A percentile compares a stretch with the other conserved stretches of the same genome.
Evolutionary conservation across 768 basidiomycete genomes (phyloP).

Genomic region (Kwoniella dendrophila): DNA sequence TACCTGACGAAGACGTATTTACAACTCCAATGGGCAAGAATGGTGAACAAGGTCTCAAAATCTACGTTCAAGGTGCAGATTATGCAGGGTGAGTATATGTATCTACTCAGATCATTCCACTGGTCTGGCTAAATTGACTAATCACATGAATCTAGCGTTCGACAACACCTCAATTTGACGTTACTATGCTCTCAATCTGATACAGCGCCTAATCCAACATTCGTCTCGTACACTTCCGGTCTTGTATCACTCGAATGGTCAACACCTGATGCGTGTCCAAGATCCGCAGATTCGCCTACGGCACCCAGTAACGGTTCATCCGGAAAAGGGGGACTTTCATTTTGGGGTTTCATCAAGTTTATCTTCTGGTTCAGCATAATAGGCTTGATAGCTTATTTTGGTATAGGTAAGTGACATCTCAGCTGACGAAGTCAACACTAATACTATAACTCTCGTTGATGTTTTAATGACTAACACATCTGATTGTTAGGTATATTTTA

Average conservation of each 20-base stretch:
- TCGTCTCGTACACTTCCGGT: constrained; percentile 48
- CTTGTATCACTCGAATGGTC: constrained; percentile 49
- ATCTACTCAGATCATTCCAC: neutral
- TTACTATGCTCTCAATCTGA: constrained; percentile 43
- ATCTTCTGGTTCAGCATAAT: constrained; percentile 49
- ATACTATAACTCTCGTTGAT: neutral
- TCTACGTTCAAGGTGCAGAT: constrained; percentile 48
- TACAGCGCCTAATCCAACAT: constrained; percentile 32
- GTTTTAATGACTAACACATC: neutral
- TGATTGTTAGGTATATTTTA: constrained; percentile 52
- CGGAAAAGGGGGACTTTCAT: constrained; percentile 27
- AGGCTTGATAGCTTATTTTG: constrained; percentile 47
- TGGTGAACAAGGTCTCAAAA: constrained; percentile 44
- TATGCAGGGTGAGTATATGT: constrained; percentile 51
- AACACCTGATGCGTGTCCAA: constrained; percentile 51
- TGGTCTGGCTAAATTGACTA: neutral
- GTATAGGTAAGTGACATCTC: constrained; percentile 41
- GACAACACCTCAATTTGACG: constrained; percentile 50
- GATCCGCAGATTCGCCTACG: constrained; percentile 8
- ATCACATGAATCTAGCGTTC: constrained; percentile 9
- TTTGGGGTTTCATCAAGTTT: constrained; percentile 51
- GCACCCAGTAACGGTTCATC: neutral
- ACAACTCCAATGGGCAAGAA: constrained; percentile 35
- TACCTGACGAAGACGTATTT: constrained; percentile 36
- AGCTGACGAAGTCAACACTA: neutral